Evolutionary conservation across 192 early-diverging fungal genomes (phyloP).

Genomic region (Piromyces finnis): DNA sequence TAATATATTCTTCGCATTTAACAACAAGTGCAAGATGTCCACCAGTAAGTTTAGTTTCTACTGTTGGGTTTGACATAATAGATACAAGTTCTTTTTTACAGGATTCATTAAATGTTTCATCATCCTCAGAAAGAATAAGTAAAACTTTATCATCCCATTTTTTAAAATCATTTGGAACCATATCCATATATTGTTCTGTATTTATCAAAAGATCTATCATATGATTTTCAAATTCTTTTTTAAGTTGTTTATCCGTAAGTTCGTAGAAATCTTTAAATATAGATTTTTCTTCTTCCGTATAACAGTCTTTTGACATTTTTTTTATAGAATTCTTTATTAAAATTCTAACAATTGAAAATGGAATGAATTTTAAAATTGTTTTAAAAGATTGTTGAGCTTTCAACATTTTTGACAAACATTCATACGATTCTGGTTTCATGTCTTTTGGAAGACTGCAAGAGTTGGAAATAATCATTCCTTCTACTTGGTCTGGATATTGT

Average conservation of each 20-base stretch:
- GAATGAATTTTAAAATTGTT: not conserved
- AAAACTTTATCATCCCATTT: not conserved
- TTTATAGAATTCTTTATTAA: not conserved
- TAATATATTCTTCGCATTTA: not conserved
- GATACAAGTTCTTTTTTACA: not conserved
- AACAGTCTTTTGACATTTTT: not conserved
- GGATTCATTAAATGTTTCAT: not conserved
- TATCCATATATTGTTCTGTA: not conserved
- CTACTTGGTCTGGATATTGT: not conserved
- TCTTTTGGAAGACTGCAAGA: not conserved
- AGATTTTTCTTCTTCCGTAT: not conserved
- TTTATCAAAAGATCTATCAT: not conserved
- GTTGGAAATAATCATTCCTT: not conserved
- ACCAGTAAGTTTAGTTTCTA: not conserved
- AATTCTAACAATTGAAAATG: not conserved
- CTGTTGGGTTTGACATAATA: not conserved
- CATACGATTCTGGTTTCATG: not conserved
- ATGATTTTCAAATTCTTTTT: not conserved
- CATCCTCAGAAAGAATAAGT: not conserved
- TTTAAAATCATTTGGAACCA: not conserved
- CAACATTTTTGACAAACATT: not conserved
- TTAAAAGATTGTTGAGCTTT: not conserved
- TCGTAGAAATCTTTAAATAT: not conserved
- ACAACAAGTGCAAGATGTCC: not conserved
- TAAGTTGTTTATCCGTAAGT: not conserved